phyloP scores from a whole-genome alignment of 106 monocot genomes.

The Dendrobium huoshanense region DNA sequence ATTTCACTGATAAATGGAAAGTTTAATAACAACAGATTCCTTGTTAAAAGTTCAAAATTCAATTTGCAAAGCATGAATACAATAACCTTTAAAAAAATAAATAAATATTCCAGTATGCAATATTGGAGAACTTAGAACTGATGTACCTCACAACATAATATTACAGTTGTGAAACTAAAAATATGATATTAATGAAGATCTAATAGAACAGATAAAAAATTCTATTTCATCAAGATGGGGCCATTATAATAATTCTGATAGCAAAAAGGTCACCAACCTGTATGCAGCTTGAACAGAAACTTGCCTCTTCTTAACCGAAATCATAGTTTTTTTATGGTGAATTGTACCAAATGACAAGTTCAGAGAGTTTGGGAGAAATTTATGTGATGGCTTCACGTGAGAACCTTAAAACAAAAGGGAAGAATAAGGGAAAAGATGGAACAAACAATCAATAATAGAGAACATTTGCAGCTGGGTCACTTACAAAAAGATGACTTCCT shows the following conservation, averaged over 20 bases:
- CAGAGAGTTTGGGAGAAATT: background rate
- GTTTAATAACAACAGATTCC: background rate
- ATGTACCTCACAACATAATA: background rate
- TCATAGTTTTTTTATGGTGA: background rate
- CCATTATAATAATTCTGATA: background rate
- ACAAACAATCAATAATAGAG: background rate
- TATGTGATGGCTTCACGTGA: background rate
- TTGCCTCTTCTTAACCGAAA: constrained; percentile 3
- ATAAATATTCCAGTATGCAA: background rate
- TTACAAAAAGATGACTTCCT: background rate
- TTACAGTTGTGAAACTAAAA: background rate
- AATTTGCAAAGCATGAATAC: no score
- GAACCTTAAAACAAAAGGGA: background rate
- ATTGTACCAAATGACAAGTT: background rate
- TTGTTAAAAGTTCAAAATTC: background rate
- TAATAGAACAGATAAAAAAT: background rate
- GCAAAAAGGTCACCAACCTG: background rate
- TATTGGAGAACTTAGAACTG: background rate
- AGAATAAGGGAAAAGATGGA: background rate
- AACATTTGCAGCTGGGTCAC: background rate
- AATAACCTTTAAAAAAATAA: background rate
- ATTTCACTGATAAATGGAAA: background rate
- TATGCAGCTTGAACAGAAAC: constrained; percentile 6
- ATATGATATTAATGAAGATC: background rate
- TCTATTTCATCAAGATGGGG: background rate